phyloP scores from a whole-genome alignment of 179 eudicot species.

The Silene coronaria region DNA sequence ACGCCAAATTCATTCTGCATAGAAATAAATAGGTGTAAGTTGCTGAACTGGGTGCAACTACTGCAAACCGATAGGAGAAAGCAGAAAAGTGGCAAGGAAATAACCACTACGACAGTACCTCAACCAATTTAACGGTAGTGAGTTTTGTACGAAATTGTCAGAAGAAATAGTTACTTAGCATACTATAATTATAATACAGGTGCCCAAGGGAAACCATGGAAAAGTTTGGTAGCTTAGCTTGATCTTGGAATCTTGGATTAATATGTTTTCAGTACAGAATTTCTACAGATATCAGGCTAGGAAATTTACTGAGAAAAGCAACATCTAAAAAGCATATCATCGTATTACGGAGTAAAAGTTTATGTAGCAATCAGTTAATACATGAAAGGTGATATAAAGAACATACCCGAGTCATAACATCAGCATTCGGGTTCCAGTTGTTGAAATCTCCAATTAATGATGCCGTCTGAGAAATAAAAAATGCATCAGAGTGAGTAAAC shows the following conservation, averaged over 20 bases:
- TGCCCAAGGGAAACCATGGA: background rate
- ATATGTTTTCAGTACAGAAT: background rate
- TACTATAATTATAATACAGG: background rate
- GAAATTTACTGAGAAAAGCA: background rate
- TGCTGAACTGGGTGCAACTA: background rate
- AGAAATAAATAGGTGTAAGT: constrained; percentile 14
- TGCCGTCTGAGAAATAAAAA: constrained; percentile 52
- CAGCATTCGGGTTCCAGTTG: constrained; percentile 89
- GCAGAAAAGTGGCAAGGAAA: background rate
- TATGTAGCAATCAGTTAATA: background rate
- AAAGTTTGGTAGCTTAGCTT: background rate
- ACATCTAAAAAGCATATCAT: constrained; percentile 12
- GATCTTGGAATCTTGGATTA: background rate
- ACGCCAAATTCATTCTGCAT: constrained; percentile 90
- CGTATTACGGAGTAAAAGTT: background rate
- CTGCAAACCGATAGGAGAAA: background rate
- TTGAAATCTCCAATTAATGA: constrained; percentile 95
- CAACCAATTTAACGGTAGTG: background rate
- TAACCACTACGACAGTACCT: background rate
- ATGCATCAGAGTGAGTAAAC: background rate
- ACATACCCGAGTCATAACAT: constrained; percentile 80
- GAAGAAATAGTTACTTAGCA: background rate
- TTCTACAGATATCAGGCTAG: background rate
- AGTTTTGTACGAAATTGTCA: background rate
- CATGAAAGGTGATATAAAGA: constrained; percentile 1